Evolutionary conservation across 129 eudicot genomes (phyloP).

Genomic region (Chrysanthemum seticuspe): DNA sequence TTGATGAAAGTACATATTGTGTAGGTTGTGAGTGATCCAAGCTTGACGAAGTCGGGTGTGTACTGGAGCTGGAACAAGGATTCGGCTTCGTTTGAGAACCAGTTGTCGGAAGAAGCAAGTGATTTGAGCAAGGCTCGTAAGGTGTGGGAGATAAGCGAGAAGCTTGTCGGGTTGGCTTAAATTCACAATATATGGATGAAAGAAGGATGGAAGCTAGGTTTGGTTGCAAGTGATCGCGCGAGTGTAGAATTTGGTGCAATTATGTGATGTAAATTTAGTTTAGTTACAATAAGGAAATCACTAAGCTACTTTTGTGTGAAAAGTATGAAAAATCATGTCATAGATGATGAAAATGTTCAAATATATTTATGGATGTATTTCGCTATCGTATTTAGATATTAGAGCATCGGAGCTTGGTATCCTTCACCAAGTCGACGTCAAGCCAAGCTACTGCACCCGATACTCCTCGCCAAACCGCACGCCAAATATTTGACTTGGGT

Average conservation of each 20-base stretch:
- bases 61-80: constrained; percentile 97
- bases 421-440: no score
- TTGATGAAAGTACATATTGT: not conserved
- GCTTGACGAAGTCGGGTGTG: constrained; percentile 92
- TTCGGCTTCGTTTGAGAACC: constrained; percentile 89
- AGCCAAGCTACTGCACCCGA: no score
- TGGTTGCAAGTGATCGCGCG: constrained; percentile 19
- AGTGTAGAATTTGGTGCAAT: constrained; percentile 26
- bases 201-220: constrained; percentile 7
- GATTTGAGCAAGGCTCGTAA: constrained; percentile 73
- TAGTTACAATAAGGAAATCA: constrained; percentile 35
- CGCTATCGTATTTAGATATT: no score
- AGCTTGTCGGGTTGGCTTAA: constrained; percentile 79
- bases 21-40: constrained; percentile 88
- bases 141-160: constrained; percentile 89
- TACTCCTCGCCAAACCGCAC: no score
- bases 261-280: constrained; percentile 32
- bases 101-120: constrained; percentile 85
- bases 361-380: not conserved
- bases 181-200: constrained; percentile 8
- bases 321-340: not conserved
- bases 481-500: no score
- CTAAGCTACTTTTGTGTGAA: not conserved
- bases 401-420: no score
- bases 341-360: not conserved